A percentile compares a stretch with the other conserved stretches of the same genome.
phyloP scores from a whole-genome alignment of 805 yeast species.

The Starmera dryadoides region DNA sequence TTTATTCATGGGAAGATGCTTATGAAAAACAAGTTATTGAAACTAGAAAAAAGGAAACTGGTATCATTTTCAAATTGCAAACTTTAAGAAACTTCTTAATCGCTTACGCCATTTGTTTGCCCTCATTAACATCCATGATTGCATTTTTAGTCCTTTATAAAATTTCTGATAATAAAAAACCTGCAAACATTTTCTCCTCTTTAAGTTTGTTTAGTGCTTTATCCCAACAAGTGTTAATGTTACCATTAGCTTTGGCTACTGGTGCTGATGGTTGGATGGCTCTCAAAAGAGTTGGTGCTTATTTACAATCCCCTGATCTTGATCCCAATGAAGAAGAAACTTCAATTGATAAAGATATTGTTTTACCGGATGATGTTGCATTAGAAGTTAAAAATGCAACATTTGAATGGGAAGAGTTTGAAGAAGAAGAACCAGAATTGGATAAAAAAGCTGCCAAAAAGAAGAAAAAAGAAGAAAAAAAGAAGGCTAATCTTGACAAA shows the following conservation, averaged over 20 bases:
- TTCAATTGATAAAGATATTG: constrained; percentile 10
- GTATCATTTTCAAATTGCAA: constrained; percentile 49
- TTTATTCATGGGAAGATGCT: constrained; percentile 82
- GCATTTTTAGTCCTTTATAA: constrained; percentile 37
- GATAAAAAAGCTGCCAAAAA: constrained; percentile 2
- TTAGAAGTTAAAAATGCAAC: constrained; percentile 43
- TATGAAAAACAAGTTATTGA: constrained; percentile 46
- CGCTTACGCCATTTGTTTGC: constrained; percentile 43
- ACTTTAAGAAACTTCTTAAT: constrained; percentile 44
- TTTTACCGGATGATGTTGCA: constrained; percentile 27
- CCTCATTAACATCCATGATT: constrained; percentile 50
- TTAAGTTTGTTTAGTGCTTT: constrained; percentile 59
- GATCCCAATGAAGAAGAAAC: constrained; percentile 32
- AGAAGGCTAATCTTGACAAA: not conserved
- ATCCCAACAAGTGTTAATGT: constrained; percentile 54
- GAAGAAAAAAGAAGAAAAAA: constrained; percentile 4
- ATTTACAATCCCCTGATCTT: constrained; percentile 37
- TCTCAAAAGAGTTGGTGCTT: constrained; percentile 46
- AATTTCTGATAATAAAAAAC: constrained; percentile 29
- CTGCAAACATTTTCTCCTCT: constrained; percentile 66
- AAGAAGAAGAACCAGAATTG: constrained; percentile 13
- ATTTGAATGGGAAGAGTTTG: constrained; percentile 62
- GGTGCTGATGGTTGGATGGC: constrained; percentile 64
- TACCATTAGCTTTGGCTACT: constrained; percentile 65
- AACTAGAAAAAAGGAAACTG: constrained; percentile 53